These are phyloP conservation scores for Ustanciosporium gigantosporum DNA, from an alignment of 1,284 basidiomycete genomes.

Conservation along the genomic window DNA sequence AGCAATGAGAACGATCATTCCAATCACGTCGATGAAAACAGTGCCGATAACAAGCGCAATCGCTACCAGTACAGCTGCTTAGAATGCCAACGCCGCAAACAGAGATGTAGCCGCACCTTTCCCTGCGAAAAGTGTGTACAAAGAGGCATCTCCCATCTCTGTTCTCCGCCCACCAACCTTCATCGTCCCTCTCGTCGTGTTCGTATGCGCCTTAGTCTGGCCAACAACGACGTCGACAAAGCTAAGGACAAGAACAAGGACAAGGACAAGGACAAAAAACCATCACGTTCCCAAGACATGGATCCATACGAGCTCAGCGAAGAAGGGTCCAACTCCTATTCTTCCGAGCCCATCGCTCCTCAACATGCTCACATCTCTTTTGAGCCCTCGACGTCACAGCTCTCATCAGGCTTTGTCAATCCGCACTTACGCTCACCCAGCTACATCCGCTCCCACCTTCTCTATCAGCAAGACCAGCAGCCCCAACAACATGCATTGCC, in stretches of 20 bases:
- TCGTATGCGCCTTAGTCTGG: constrained; percentile 25
- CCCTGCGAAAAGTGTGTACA: constrained; percentile 35
- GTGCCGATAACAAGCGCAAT: constrained; percentile 24
- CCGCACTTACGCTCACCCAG: background rate
- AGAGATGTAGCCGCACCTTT: constrained; percentile 28
- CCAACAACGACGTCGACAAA: background rate
- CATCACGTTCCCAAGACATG: constrained; percentile 21
- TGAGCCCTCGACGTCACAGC: background rate
- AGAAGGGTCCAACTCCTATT: background rate
- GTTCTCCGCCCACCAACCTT: constrained; percentile 18
- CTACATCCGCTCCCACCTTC: no score
- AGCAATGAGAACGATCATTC: no score
- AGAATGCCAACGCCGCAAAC: constrained; percentile 33
- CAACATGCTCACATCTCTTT: background rate
- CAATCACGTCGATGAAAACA: no score
- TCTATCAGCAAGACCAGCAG: background rate
- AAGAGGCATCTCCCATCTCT: constrained; percentile 30
- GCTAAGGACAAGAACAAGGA: no score
- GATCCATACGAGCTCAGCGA: constrained; percentile 27
- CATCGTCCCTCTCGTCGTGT: constrained; percentile 30
- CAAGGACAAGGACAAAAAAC: no score
- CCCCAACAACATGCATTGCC: background rate
- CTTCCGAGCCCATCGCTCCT: background rate
- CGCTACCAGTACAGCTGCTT: constrained; percentile 37
- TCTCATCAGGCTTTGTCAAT: background rate